A percentile compares a stretch with the other conserved stretches of the same genome.
Evolutionary conservation across 2,329 filamentous ascomycete species (phyloP).

Genomic region (Coniosporium tulheliwenetii): DNA sequence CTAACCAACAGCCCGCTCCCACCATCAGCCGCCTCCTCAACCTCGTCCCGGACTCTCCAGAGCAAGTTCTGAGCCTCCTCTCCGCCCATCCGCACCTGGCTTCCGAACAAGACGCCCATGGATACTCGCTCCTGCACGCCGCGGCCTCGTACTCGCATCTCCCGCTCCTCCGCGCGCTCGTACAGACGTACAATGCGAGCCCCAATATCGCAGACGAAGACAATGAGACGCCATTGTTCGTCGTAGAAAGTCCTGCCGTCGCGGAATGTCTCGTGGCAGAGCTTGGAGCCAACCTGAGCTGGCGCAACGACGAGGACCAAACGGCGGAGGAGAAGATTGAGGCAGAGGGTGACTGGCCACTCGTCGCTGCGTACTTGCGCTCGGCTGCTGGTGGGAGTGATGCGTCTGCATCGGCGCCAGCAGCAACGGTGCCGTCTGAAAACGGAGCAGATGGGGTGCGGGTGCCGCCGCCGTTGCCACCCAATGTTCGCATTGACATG

Average conservation of each 20-base stretch:
- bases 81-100: conserved; percentile 61
- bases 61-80: conserved; percentile 59
- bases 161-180: conserved; percentile 58
- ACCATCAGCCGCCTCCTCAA: conserved; percentile 33
- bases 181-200: conserved; percentile 62
- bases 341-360: conserved; percentile 61
- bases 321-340: conserved; percentile 71
- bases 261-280: conserved; percentile 73
- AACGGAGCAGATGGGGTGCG: conserved; percentile 12
- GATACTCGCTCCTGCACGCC: conserved; percentile 88
- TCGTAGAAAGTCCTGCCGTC: conserved; percentile 66
- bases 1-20: neutral
- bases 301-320: conserved; percentile 57
- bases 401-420: conserved; percentile 11
- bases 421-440: conserved; percentile 17
- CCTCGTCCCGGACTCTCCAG: conserved; percentile 64
- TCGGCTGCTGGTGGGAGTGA: conserved; percentile 15
- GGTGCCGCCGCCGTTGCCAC: conserved; percentile 49
- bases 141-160: conserved; percentile 84
- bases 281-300: conserved; percentile 50
- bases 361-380: conserved; percentile 57
- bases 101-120: conserved; percentile 68
- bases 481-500: conserved; percentile 63
- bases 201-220: conserved; percentile 81
- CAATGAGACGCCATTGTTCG: conserved; percentile 85